phyloP scores from a whole-genome alignment of 345 rosid species.

The Raphanus sativus region DNA sequence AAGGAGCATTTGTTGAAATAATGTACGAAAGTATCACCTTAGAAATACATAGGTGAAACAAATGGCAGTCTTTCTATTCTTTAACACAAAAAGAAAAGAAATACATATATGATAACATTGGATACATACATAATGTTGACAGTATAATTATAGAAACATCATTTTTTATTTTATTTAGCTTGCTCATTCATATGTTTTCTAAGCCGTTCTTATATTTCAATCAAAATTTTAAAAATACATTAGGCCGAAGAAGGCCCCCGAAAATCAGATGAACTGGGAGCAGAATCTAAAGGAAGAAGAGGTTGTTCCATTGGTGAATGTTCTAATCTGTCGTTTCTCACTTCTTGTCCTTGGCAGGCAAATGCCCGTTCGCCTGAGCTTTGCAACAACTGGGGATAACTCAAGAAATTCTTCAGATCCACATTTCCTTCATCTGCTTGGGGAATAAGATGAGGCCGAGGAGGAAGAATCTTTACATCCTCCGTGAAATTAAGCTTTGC shows the following conservation, averaged over 20 bases:
- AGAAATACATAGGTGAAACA: background rate
- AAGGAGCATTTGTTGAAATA: background rate
- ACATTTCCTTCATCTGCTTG: background rate
- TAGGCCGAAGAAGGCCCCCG: conserved; percentile 2
- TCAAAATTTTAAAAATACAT: background rate
- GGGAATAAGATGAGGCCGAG: conserved; percentile 1
- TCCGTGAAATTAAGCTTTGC: conserved; percentile 89
- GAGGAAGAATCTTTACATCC: conserved; percentile 42
- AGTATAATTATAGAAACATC: background rate
- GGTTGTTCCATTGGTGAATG: background rate
- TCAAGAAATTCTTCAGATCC: conserved; percentile 44
- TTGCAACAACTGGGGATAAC: conserved; percentile 53
- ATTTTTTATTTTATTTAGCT: background rate
- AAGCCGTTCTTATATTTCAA: background rate
- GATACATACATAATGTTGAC: background rate
- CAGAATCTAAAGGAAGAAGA: conserved; percentile 15
- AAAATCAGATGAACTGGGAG: background rate
- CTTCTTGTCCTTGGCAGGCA: background rate
- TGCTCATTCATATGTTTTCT: background rate
- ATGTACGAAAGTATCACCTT: background rate
- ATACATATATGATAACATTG: background rate
- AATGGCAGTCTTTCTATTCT: too few relatives aligned
- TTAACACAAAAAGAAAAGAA: too few relatives aligned
- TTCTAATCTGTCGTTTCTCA: background rate
- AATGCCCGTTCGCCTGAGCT: conserved; percentile 30